phyloP scores from a whole-genome alignment of 495 filamentous ascomycete genomes.

The Beverwykella pulmonaria region DNA sequence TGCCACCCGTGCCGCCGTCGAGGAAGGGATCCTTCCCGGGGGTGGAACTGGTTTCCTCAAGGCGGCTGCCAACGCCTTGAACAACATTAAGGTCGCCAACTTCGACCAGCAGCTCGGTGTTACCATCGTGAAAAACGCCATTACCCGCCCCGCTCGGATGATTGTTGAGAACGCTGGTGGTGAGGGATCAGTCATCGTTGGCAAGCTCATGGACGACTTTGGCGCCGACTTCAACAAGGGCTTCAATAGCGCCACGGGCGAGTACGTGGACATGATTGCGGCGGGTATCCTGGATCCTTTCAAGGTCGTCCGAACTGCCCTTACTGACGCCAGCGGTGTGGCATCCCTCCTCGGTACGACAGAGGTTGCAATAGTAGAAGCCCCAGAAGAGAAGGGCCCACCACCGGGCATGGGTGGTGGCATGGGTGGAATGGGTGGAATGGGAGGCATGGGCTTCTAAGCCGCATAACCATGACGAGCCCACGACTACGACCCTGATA shows the following conservation, averaged over 20 bases:
- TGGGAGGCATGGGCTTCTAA: slow-evolving; percentile 42
- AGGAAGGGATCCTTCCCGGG: slow-evolving; percentile 97
- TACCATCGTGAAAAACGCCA: slow-evolving; percentile 93
- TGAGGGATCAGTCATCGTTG: slow-evolving; percentile 94
- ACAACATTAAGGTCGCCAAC: slow-evolving; percentile 81
- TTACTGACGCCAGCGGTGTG: slow-evolving; percentile 93
- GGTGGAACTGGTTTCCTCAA: slow-evolving; percentile 98
- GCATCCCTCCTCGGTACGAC: slow-evolving; percentile 97
- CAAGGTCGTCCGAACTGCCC: slow-evolving; percentile 96
- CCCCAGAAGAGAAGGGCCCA: slow-evolving; percentile 83
- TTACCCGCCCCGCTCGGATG: slow-evolving; percentile 88
- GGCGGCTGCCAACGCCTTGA: slow-evolving; percentile 86
- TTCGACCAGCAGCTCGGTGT: slow-evolving; percentile 99
- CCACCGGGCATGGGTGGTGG: slow-evolving; percentile 52
- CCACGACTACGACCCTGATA: slow-evolving; percentile 22
- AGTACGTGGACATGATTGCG: slow-evolving; percentile 98
- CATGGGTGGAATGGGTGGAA: slow-evolving; percentile 48
- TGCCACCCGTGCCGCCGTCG: slow-evolving; percentile 95
- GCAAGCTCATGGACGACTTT: slow-evolving; percentile 95
- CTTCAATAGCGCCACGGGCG: slow-evolving; percentile 91
- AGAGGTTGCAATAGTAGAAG: slow-evolving; percentile 95
- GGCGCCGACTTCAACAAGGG: slow-evolving; percentile 95
- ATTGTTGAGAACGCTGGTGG: slow-evolving; percentile 98
- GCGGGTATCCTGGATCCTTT: slow-evolving; percentile 97
- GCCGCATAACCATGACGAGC: slow-evolving; percentile 10